Conservation (phyloP, 2,329 filamentous ascomycete genomes). For the Sclerotinia sclerotiorum region DNA sequence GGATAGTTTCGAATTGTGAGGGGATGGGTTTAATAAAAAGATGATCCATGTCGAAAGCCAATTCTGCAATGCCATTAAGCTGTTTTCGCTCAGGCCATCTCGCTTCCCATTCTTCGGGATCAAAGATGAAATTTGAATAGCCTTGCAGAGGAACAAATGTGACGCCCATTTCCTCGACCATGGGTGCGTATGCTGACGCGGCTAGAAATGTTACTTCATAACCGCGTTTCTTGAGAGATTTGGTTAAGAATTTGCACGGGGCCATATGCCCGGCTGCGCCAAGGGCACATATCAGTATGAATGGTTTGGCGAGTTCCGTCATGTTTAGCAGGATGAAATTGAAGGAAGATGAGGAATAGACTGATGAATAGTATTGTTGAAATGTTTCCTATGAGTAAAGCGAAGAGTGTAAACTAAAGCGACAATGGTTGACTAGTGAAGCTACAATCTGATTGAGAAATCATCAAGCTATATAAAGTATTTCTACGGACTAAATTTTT, state of each 20-base stretch:
- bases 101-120: neutral
- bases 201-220: conserved; percentile 47
- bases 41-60: neutral
- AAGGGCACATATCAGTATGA: conserved; percentile 10
- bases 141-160: conserved; percentile 40
- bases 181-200: conserved; percentile 41
- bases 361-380: neutral
- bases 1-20: neutral
- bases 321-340: neutral
- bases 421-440: neutral
- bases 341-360: too few species aligned
- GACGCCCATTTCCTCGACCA: conserved; percentile 43
- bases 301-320: neutral
- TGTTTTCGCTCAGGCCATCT: neutral
- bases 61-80: neutral
- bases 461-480: neutral
- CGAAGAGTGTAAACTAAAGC: neutral
- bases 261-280: conserved; percentile 26
- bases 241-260: conserved; percentile 25
- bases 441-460: neutral
- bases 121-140: conserved; percentile 29
- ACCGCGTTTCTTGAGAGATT: conserved; percentile 39
- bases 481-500: neutral
- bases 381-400: neutral
- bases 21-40: neutral